A percentile compares a stretch with the other conserved stretches of the same genome.
These are phyloP conservation scores for Passiflora organensis DNA, from an alignment of 345 rosid genomes.

Conservation along the genomic window DNA sequence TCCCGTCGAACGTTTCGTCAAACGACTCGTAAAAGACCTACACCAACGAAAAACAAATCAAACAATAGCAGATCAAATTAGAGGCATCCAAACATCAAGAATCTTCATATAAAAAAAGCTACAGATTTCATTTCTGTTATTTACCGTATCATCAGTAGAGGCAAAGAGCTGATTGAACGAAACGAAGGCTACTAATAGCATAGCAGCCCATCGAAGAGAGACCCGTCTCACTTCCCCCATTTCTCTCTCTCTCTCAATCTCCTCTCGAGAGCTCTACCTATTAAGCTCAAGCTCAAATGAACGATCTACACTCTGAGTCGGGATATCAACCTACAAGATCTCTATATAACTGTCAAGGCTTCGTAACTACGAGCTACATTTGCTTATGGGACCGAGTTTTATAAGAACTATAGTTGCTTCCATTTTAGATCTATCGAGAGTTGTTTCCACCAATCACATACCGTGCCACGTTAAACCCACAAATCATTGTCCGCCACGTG, in stretches of 20 bases:
- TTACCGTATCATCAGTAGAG: slow-evolving; percentile 55
- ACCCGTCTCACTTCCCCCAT: slow-evolving; percentile 32
- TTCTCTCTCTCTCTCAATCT: slow-evolving; percentile 1
- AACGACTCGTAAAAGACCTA: slow-evolving; percentile 71
- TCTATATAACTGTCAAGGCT: too few relatives aligned
- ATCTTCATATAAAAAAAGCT: background rate
- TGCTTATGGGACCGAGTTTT: too few relatives aligned
- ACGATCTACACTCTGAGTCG: slow-evolving; percentile 1
- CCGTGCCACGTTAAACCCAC: slow-evolving; percentile 22
- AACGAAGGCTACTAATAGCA: slow-evolving; percentile 40
- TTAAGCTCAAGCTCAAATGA: background rate
- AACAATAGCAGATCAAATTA: too few relatives aligned
- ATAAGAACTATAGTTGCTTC: too few relatives aligned
- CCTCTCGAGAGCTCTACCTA: too few relatives aligned
- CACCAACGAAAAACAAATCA: background rate
- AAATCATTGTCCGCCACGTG: slow-evolving; percentile 27
- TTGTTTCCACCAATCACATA: slow-evolving; percentile 33
- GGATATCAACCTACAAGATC: background rate
- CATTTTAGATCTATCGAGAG: background rate
- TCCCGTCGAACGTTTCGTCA: slow-evolving; percentile 64
- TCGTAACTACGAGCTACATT: too few relatives aligned
- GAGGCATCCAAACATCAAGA: background rate
- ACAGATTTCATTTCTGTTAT: too few relatives aligned
- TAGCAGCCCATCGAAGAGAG: slow-evolving; percentile 35
- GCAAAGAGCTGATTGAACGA: slow-evolving; percentile 46